These are phyloP conservation scores for Elsinoe batatas DNA, from an alignment of 2,329 filamentous ascomycete species.

Conservation along the genomic window DNA sequence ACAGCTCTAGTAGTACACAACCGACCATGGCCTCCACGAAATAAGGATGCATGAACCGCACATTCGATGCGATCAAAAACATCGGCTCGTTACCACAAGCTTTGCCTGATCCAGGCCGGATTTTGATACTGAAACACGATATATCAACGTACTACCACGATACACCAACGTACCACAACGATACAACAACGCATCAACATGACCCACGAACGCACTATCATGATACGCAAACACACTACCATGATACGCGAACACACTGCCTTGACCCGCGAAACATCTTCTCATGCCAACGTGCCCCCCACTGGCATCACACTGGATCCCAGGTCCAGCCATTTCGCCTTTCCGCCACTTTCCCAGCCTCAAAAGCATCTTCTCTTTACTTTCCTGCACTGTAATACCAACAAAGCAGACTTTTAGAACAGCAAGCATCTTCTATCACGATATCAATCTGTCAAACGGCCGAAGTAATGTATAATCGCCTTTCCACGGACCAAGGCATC, in stretches of 20 bases:
- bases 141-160: background rate
- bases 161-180: background rate
- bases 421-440: background rate
- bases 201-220: too few species aligned
- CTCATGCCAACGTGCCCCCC: background rate
- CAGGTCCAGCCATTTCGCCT: background rate
- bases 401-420: background rate
- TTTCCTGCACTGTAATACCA: background rate
- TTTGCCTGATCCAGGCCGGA: background rate
- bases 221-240: too few species aligned
- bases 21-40: background rate
- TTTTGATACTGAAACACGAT: background rate
- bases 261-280: too few species aligned
- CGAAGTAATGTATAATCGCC: constrained; percentile 9
- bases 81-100: background rate
- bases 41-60: background rate
- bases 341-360: background rate
- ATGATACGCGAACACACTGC: too few species aligned
- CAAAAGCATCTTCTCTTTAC: background rate
- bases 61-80: background rate
- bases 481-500: background rate
- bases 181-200: background rate
- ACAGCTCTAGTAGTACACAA: background rate
- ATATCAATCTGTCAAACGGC: background rate
- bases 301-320: background rate